Evolutionary conservation across 352 stramenopile species (phyloP).

Genomic region (Pythium periplocum): DNA sequence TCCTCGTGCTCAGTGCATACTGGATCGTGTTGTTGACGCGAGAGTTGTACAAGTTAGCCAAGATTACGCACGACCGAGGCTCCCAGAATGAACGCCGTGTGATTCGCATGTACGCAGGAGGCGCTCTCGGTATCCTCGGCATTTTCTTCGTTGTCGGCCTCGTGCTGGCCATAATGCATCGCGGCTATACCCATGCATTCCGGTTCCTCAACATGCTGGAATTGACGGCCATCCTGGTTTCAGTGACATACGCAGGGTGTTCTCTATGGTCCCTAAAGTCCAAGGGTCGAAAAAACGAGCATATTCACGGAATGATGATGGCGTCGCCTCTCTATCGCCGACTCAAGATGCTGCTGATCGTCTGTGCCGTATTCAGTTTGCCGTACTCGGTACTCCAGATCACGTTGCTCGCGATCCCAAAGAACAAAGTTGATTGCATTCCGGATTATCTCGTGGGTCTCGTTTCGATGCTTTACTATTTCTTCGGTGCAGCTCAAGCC

Average conservation of each 20-base stretch:
- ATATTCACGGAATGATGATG: slow-evolving; percentile 62
- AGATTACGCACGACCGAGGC: slow-evolving; percentile 50
- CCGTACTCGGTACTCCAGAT: slow-evolving; percentile 60
- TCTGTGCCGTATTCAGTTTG: slow-evolving; percentile 57
- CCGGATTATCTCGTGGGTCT: slow-evolving; percentile 52
- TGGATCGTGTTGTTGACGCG: slow-evolving; percentile 56
- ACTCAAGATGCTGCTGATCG: slow-evolving; percentile 61
- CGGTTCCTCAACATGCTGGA: slow-evolving; percentile 53
- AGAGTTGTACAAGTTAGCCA: slow-evolving; percentile 59
- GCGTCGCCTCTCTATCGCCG: slow-evolving; percentile 59
- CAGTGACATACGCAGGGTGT: slow-evolving; percentile 35
- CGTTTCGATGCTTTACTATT: slow-evolving; percentile 57
- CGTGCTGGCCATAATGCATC: slow-evolving; percentile 34
- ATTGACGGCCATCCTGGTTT: slow-evolving; percentile 37
- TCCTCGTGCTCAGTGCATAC: slow-evolving; percentile 60
- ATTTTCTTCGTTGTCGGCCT: slow-evolving; percentile 30
- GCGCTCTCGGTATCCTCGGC: slow-evolving; percentile 25
- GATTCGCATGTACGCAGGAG: slow-evolving; percentile 41
- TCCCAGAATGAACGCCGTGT: slow-evolving; percentile 36
- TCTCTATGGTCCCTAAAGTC: slow-evolving; percentile 36
- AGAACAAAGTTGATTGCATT: slow-evolving; percentile 34
- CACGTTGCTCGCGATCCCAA: slow-evolving; percentile 30
- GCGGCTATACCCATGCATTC: slow-evolving; percentile 47
- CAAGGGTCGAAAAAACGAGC: slow-evolving; percentile 57
- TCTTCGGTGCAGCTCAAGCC: slow-evolving; percentile 55